Percentiles rank a stretch among this genome's conserved stretches.
These are phyloP conservation scores for Tetracladium maxilliforme DNA, from an alignment of 2,329 filamentous ascomycete species.

Conservation along the genomic window DNA sequence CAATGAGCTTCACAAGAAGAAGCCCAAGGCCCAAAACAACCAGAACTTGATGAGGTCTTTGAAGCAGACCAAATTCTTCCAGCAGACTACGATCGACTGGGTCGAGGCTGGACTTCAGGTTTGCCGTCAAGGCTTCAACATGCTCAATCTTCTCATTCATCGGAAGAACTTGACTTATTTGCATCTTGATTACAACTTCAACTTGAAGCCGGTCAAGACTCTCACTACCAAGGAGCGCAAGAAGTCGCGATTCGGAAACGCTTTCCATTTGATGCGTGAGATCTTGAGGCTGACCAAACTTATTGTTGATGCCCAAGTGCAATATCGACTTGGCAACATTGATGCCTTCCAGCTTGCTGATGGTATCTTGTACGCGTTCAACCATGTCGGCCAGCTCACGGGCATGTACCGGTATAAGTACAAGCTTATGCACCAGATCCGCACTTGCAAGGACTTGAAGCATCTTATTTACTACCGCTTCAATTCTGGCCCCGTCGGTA, in stretches of 20 bases:
- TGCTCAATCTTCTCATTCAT: conserved; percentile 94
- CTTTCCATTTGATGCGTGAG: conserved; percentile 97
- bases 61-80: conserved; percentile 98
- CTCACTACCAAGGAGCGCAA: conserved; percentile 97
- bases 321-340: conserved; percentile 94
- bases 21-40: conserved; percentile 88
- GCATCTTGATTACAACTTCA: conserved; percentile 99
- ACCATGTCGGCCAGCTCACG: conserved; percentile 94
- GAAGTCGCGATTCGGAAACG: conserved; percentile 97
- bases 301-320: conserved; percentile 96
- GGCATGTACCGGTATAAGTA: conserved; percentile 99
- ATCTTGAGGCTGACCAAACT: conserved; percentile 91
- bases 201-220: conserved; percentile 96
- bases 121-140: conserved; percentile 96
- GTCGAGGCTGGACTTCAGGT: conserved; percentile 97
- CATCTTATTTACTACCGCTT: conserved; percentile 99
- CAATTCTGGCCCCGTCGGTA: conserved; percentile 91
- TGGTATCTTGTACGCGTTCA: conserved; percentile 98
- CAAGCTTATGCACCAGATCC: conserved; percentile 99
- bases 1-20: conserved; percentile 93
- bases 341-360: conserved; percentile 98
- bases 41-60: conserved; percentile 80
- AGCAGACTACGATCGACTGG: conserved; percentile 98
- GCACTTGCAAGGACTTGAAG: conserved; percentile 97
- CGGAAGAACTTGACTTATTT: conserved; percentile 97